Evolutionary conservation across 352 stramenopile species (phyloP), one percentile per base, ranked within the genome.

Genomic region (Aphanomyces cochlioides): DNA sequence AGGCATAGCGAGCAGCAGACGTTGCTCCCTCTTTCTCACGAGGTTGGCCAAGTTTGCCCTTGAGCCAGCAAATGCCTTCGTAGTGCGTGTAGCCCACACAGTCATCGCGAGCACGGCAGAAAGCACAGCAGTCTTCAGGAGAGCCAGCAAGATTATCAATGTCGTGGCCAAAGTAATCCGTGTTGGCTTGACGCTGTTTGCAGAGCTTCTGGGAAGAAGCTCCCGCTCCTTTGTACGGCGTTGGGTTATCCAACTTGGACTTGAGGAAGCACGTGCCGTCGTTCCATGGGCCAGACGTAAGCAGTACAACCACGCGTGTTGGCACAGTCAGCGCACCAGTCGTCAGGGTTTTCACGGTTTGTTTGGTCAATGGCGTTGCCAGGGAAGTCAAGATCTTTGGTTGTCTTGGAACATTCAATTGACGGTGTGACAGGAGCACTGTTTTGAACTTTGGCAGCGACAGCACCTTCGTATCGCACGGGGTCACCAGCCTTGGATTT

Each of bases 241-340:
- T 53, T n/a, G 45, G n/a, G 13, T 53, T 53, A 48, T 40, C 57
- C 75, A 65, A 68, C 74, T 15, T 56, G 72, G 56, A 66, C 58
- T 36, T 50, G 41, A 45, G 67, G 47, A 50, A 58, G 45, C 45
- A 53, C 45, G 45, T 53, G 45, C 45, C 45, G 45, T 19, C n/a
- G 45, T 53, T 53, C 45, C 40, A 6, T 17, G 45, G 19, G 63
- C 63, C 63, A 75, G 39, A 59, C 41, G 54, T 59, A 75, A 6
- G 54, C 21, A 15, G 15, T 38, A 34, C 63, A 59, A 28, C 47
- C 36, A 7, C 21, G 2, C 5, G 39, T 58, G 0, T 15, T 50
- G 3, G 36, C 37, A 21, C 63, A 69, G 36, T 64, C 56, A 3
- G 3, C 37, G 28, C 56, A 64, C 37, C 56, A 64, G 21, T 64